Evolutionary conservation across 306 rosid genomes (phyloP).

Genomic region (Pterocarpus santalinus): DNA sequence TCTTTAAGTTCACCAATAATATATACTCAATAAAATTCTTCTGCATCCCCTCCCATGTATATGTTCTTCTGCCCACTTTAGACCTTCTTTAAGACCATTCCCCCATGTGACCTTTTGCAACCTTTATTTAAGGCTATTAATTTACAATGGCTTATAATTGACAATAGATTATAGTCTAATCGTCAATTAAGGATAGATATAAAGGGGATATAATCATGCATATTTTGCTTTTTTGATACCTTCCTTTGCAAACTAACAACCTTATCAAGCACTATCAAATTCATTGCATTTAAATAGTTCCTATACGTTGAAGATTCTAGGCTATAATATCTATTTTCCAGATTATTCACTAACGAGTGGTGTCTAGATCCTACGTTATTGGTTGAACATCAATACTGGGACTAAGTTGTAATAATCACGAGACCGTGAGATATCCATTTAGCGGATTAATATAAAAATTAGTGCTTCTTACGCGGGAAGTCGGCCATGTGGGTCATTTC

Average conservation of each 20-base stretch:
- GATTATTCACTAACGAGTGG: constrained; percentile 40
- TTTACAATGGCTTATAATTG: background rate
- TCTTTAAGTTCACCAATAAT: constrained; percentile 31
- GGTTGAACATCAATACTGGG: background rate
- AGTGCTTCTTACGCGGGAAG: background rate
- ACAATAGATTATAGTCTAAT: constrained; percentile 2
- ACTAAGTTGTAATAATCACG: constrained; percentile 2
- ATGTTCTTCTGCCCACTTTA: constrained; percentile 24
- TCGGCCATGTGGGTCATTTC: constrained; percentile 29
- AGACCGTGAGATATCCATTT: background rate
- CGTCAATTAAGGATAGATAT: constrained; percentile 10
- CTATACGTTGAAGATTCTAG: constrained; percentile 34
- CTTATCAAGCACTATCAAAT: constrained; percentile 38
- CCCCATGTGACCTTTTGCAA: constrained; percentile 40
- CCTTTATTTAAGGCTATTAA: constrained; percentile 22
- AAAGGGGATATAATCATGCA: constrained; percentile 25
- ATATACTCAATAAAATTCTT: constrained; percentile 28
- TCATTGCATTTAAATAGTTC: constrained; percentile 32
- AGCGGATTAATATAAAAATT: background rate
- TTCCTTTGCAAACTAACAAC: constrained; percentile 38
- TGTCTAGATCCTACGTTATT: constrained; percentile 21
- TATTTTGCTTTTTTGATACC: constrained; percentile 28
- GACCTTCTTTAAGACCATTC: constrained; percentile 37
- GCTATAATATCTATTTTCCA: constrained; percentile 5
- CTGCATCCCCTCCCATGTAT: constrained; percentile 27